These are phyloP conservation scores for Misopates orontium DNA, from an alignment of 257 asterid genomes.

Conservation along the genomic window DNA sequence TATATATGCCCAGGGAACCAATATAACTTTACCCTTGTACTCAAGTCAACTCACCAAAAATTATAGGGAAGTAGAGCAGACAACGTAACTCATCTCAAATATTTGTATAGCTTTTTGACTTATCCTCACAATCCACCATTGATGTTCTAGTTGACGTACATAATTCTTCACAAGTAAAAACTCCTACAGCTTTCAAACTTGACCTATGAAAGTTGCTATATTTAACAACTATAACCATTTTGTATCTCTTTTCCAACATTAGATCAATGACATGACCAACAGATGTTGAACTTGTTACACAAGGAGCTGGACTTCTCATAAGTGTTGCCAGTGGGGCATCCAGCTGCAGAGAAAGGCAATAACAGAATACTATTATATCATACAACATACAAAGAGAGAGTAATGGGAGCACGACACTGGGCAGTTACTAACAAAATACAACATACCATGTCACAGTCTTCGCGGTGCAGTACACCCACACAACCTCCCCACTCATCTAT, in stretches of 20 bases:
- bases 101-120: slow-evolving; percentile 34
- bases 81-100: slow-evolving; percentile 32
- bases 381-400: background rate
- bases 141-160: slow-evolving; percentile 41
- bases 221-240: slow-evolving; percentile 52
- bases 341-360: slow-evolving; percentile 44
- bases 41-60: slow-evolving; percentile 3
- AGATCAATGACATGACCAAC: slow-evolving; percentile 52
- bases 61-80: slow-evolving; percentile 18
- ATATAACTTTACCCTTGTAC: slow-evolving; percentile 14
- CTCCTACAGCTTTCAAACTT: slow-evolving; percentile 57
- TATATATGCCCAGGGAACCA: background rate
- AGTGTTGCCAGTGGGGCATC: slow-evolving; percentile 56
- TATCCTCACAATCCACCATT: slow-evolving; percentile 28
- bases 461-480: slow-evolving; percentile 68
- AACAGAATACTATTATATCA: background rate
- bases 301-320: slow-evolving; percentile 67
- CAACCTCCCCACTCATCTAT: slow-evolving; percentile 74
- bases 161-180: slow-evolving; percentile 49
- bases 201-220: slow-evolving; percentile 43
- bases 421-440: slow-evolving; percentile 23
- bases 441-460: slow-evolving; percentile 59
- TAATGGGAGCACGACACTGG: background rate
- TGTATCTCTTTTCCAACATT: slow-evolving; percentile 57
- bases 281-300: slow-evolving; percentile 53